These are phyloP conservation scores for Rhizopus sp. DNA, from an alignment of 371 early-diverging fungal genomes.

Conservation along the genomic window DNA sequence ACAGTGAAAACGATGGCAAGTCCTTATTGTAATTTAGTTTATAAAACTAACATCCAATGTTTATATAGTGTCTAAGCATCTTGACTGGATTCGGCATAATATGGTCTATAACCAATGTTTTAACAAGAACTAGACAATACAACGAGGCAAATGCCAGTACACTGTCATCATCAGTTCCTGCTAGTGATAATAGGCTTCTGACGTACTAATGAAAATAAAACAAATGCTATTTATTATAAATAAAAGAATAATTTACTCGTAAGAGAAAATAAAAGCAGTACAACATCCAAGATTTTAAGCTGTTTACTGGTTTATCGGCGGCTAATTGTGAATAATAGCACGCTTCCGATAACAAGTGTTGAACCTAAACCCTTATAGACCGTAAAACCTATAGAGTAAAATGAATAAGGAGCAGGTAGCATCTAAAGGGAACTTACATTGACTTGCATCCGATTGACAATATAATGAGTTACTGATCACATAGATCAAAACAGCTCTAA, in stretches of 20 bases:
- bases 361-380: slow-evolving; percentile 45
- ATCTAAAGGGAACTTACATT: slow-evolving; percentile 49
- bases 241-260: too few relatives aligned
- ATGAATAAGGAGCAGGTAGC: background rate
- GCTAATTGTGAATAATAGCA: slow-evolving; percentile 44
- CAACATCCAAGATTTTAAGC: too few relatives aligned
- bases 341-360: slow-evolving; percentile 47
- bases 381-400: slow-evolving; percentile 28
- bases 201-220: too few relatives aligned
- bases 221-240: too few relatives aligned
- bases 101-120: slow-evolving; percentile 2
- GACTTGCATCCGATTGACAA: slow-evolving; percentile 60
- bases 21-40: background rate
- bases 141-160: background rate
- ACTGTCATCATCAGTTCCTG: too few relatives aligned
- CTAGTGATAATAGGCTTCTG: too few relatives aligned
- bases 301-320: background rate
- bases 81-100: background rate
- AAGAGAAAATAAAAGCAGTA: too few relatives aligned
- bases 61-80: background rate
- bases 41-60: too few relatives aligned
- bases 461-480: slow-evolving; percentile 65
- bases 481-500: slow-evolving; percentile 72
- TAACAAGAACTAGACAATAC: background rate
- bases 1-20: slow-evolving; percentile 19